Base-by-base conservation (phyloP, 106 monocot species). In the Apostasia shenzhenica region DNA sequence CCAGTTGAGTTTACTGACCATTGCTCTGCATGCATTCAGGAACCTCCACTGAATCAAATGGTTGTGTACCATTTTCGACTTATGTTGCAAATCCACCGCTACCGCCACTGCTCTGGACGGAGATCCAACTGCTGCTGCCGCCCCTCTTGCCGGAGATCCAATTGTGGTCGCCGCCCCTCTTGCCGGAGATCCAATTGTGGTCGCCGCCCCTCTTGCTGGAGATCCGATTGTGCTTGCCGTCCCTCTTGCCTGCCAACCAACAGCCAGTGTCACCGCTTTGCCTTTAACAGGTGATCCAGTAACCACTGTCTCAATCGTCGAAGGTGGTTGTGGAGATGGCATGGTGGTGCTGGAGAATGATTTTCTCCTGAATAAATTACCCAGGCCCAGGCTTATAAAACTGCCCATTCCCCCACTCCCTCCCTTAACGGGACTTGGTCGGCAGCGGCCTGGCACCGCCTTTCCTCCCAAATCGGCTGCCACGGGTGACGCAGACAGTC, bases 41-140 rank as follows among this genome's bases (percentile, higher is more conserved):
- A 48, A 81, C 6, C 80, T 66, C 84, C 84, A 84, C 74, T 81
- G 84, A 12, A 84, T 58, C 67, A 77, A 67, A 67, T 81, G 72
- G 67, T 68, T 71, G 5, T 75, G 67, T 67, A 56, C 41, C 67
- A 77, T 45, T 42, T 57, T 70, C 11, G 81, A 5, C 56, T 59
- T 61, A 45, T 84, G 73, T 0, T 56, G 73, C n/a, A 47, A 44
- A 26, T 80, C 74, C 44, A 10, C 62, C 38, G 45, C 13, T 0
- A 10, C 45, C 12, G 0, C 5, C 45, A 26, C 26, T 26, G 6
- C 50, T 50, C 50, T 50, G 6, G 50, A 4, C 50, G 8, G 50
- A 4, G 50, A 50, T 50, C 50, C 50, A 8, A 50, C 4, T 5
- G 6, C 26, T 26, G 26, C 26, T 0, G 42, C 45, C 12, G 0